phyloP scores from a whole-genome alignment of 129 eudicot genomes.

The Lactuca sativa region DNA sequence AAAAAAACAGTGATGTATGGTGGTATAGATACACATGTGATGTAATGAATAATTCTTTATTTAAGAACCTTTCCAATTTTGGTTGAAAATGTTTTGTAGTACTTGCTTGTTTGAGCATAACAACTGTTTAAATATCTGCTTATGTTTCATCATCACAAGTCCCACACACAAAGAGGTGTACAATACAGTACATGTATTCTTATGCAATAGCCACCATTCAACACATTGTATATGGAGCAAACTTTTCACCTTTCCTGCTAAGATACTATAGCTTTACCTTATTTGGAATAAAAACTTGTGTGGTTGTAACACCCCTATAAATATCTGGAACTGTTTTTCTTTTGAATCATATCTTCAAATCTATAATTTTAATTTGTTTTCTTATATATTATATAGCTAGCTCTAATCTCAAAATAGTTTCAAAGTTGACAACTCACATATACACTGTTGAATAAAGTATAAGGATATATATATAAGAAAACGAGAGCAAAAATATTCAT shows the following conservation, averaged over 20 bases:
- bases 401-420: background rate
- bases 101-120: constrained; percentile 36
- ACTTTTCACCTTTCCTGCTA: constrained; percentile 24
- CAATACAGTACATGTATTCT: constrained; percentile 33
- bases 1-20: background rate
- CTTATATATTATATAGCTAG: background rate
- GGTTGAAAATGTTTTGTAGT: constrained; percentile 24
- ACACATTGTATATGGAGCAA: constrained; percentile 26
- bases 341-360: constrained; percentile 20
- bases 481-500: background rate
- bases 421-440: background rate
- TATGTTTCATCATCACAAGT: constrained; percentile 32
- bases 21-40: constrained; percentile 5
- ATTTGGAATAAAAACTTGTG: constrained; percentile 31
- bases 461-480: background rate
- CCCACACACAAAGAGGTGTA: constrained; percentile 28
- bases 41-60: background rate
- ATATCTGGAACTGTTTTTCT: constrained; percentile 14
- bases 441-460: background rate
- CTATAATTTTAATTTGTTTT: background rate
- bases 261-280: constrained; percentile 43
- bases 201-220: constrained; percentile 25
- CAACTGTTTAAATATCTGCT: constrained; percentile 29
- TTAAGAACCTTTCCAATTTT: constrained; percentile 27
- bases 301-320: constrained; percentile 22